phyloP scores from a whole-genome alignment of 441 rosid genomes.

The Syzygium syzygioides region DNA sequence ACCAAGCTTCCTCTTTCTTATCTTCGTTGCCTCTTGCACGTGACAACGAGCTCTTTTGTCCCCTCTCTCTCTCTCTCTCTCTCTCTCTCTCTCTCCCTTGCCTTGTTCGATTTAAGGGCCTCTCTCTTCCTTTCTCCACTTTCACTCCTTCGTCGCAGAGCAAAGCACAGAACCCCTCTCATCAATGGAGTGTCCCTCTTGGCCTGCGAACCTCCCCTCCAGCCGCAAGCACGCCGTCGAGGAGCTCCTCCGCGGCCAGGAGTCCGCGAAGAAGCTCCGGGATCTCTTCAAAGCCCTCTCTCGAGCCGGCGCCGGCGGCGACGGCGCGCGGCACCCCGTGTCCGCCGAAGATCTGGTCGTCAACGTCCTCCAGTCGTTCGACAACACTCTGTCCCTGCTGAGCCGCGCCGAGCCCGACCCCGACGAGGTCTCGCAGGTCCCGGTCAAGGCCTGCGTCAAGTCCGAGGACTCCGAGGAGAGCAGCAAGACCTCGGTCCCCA shows the following conservation, averaged over 20 bases:
- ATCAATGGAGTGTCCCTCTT: neutral
- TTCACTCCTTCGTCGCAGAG: neutral
- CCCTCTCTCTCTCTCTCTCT: neutral
- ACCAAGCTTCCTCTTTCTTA: neutral
- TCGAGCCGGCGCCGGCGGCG: neutral
- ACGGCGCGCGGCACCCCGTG: neutral
- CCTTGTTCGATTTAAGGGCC: neutral
- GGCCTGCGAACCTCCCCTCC: slow-evolving; percentile 6
- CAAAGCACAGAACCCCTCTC: neutral
- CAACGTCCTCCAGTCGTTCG: slow-evolving; percentile 28
- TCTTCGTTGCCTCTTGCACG: neutral
- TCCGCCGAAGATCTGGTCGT: slow-evolving; percentile 24
- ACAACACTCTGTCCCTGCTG: slow-evolving; percentile 28
- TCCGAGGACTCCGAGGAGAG: slow-evolving; percentile 49
- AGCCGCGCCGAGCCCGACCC: slow-evolving; percentile 9
- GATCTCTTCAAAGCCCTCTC: neutral
- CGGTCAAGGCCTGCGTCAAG: slow-evolving; percentile 19
- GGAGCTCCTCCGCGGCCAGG: slow-evolving; percentile 40
- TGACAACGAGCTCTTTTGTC: neutral
- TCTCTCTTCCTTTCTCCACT: neutral
- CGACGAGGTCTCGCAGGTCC: slow-evolving; percentile 31
- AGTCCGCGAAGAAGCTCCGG: slow-evolving; percentile 22
- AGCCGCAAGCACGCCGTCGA: slow-evolving; percentile 12
- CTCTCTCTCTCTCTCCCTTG: neutral
- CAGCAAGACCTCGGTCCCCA: slow-evolving; percentile 3